phyloP scores from a whole-genome alignment of 495 filamentous ascomycete species.

The Podospora bellae-mahoneyi region DNA sequence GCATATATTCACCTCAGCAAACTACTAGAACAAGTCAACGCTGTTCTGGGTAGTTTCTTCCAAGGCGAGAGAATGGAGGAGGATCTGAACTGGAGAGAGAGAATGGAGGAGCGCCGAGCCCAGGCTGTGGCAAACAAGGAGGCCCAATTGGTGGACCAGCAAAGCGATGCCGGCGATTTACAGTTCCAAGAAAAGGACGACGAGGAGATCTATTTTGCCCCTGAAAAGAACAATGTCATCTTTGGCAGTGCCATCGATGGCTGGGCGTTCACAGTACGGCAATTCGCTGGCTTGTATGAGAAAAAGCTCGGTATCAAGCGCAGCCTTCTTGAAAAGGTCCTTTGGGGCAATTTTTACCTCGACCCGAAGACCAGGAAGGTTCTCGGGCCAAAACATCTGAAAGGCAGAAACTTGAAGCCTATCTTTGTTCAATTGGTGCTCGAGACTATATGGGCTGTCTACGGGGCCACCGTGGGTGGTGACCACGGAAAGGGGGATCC shows the following conservation, averaged over 20 bases:
- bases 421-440: constrained; percentile 98
- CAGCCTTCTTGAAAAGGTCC: constrained; percentile 82
- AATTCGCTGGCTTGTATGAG: constrained; percentile 92
- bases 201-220: constrained; percentile 96
- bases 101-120: constrained; percentile 73
- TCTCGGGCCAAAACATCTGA: constrained; percentile 85
- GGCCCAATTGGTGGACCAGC: constrained; percentile 43
- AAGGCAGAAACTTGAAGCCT: constrained; percentile 84
- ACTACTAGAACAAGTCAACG: constrained; percentile 92
- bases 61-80: constrained; percentile 99
- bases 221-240: constrained; percentile 98
- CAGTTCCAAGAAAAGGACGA: constrained; percentile 92
- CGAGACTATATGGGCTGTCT: constrained; percentile 96
- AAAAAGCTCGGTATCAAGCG: constrained; percentile 96
- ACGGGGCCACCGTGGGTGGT: constrained; percentile 81
- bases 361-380: constrained; percentile 97
- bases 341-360: constrained; percentile 96
- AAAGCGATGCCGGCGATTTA: constrained; percentile 54
- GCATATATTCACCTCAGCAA: constrained; percentile 88
- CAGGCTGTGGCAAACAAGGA: constrained; percentile 55
- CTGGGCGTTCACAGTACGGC: constrained; percentile 94
- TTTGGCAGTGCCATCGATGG: constrained; percentile 97
- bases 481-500: constrained; percentile 82
- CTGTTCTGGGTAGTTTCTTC: constrained; percentile 95
- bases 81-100: constrained; percentile 91